Conservation (phyloP, 2,329 filamentous ascomycete species). For the Mollisiaceae sp. region DNA sequence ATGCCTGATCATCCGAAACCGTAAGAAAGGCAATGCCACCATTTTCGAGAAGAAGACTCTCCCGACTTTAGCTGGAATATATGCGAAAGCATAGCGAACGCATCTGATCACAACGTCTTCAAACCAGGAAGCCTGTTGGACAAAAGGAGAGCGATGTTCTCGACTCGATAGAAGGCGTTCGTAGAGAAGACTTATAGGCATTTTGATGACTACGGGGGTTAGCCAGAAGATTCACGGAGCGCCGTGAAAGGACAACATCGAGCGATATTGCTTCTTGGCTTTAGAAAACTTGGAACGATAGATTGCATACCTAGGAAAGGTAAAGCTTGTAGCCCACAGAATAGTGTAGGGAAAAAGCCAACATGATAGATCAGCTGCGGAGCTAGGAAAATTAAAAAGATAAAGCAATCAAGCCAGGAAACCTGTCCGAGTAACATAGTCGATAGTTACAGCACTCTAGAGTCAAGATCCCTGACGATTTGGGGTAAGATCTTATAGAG, state of each 20-base stretch:
- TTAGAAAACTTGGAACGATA: neutral
- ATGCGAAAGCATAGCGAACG: slow-evolving; percentile 77
- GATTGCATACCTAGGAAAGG: slow-evolving; percentile 70
- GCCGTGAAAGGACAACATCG: slow-evolving; percentile 9
- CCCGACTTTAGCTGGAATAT: slow-evolving; percentile 70
- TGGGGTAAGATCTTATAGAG: neutral
- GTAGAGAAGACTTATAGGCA: slow-evolving; percentile 63
- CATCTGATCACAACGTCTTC: slow-evolving; percentile 80
- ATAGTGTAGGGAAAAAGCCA: slow-evolving; percentile 62
- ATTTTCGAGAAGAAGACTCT: slow-evolving; percentile 78
- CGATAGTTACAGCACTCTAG: neutral
- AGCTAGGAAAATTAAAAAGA: slow-evolving; percentile 72
- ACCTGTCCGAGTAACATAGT: slow-evolving; percentile 76
- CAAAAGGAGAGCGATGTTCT: slow-evolving; percentile 62
- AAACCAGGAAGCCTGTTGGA: slow-evolving; percentile 72
- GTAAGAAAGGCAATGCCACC: slow-evolving; percentile 75
- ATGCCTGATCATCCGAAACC: slow-evolving; percentile 77
- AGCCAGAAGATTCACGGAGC: slow-evolving; percentile 19
- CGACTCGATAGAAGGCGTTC: slow-evolving; percentile 59
- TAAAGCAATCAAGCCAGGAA: slow-evolving; percentile 75
- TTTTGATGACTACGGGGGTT: slow-evolving; percentile 53
- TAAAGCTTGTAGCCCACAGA: slow-evolving; percentile 64
- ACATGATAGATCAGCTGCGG: slow-evolving; percentile 74
- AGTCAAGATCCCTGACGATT: neutral
- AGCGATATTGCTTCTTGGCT: neutral